Percentiles rank a stretch among this genome's conserved stretches.
These are phyloP conservation scores for Haematococcus sp. DNA, from an alignment of 139 green algal species.

Conservation along the genomic window DNA sequence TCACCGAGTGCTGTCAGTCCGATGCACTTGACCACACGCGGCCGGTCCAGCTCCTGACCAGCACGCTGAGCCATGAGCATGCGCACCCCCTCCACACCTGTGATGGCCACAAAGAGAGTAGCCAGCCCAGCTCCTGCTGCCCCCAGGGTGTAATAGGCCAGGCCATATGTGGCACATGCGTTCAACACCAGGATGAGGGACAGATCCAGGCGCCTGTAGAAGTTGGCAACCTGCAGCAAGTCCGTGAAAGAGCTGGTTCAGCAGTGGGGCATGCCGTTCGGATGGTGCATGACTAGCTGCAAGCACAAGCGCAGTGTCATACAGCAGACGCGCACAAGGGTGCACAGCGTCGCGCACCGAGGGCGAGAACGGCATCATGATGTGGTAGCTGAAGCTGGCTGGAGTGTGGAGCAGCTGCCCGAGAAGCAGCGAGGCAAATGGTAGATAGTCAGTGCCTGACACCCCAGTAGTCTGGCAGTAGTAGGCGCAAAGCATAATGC, in stretches of 20 bases:
- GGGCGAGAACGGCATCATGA: constrained; percentile 17
- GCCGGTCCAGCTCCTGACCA: constrained; percentile 17
- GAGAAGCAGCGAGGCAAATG: constrained; percentile 9
- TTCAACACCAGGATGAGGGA: constrained; percentile 28
- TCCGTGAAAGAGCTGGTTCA: neutral
- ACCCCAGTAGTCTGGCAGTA: neutral
- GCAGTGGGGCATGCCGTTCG: too few species aligned
- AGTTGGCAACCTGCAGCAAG: constrained; percentile 13
- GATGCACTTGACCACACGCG: constrained; percentile 12
- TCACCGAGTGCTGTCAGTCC: constrained; percentile 16
- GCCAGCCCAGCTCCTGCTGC: neutral
- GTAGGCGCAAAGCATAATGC: neutral
- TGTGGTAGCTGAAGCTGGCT: constrained; percentile 11
- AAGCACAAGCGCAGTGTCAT: too few species aligned
- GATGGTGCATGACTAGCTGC: too few species aligned
- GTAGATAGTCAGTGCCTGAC: constrained; percentile 7
- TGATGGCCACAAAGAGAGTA: neutral
- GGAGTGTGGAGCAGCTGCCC: constrained; percentile 23
- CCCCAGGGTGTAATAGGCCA: constrained; percentile 28
- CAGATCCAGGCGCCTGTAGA: constrained; percentile 23
- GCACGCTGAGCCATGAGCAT: constrained; percentile 5
- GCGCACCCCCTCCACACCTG: constrained; percentile 4
- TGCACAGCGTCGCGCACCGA: neutral
- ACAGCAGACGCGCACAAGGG: too few species aligned
- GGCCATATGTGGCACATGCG: constrained; percentile 20